Base-by-base conservation (phyloP, 805 yeast species). In the Saccharomycopsis synnaedendra region DNA sequence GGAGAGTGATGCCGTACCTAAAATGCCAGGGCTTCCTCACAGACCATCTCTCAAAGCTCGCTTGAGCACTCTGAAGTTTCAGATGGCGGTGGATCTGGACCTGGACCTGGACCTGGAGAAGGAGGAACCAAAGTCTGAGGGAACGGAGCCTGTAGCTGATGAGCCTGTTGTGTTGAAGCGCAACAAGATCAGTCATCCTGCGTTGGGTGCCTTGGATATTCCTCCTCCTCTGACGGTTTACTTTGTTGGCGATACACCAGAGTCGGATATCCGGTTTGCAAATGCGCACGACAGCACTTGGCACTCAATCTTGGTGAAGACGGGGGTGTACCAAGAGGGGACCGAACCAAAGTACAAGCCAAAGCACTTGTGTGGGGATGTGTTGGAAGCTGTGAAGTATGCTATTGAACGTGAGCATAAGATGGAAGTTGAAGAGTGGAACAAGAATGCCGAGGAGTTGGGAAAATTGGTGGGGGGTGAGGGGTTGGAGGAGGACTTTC, bases 241-340 rank as follows among this genome's bases (percentile, higher is more conserved):
- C 63, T 85, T 85, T 65, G 93, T 85, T 45, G 95, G 95, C 57
- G 95, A 85, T 60, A 85, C 94, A 9, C 95, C 95, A 19, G 94
- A 85, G 65, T 81, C 89, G 5, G 95, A 85, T 63, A 85, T 85
- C 54, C 71, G 93, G 63, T 85, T 85, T 66, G 94, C 94, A 46
- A 85, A 85, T 67, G 80, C 88, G 19, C 90, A 84, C 64, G 93
- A 85, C 60, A 76, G 76, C 51, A 78, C 87, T 32, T 85, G 95
- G 95, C 79, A 74, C 64, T 84, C 94, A 31, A 85, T 85, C 50
- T 70, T 85, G 58, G 95, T 85, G 38, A 82, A 85, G 64, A 85
- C 95, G 37, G 95, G 95, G 61, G 95, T 85, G 49, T 85, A 84
- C 64, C 80, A 83, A 64, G 86, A 75, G 42, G 89, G 90, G 27